Conservation (phyloP, 441 rosid species). For the Biscutella laevigata region DNA sequence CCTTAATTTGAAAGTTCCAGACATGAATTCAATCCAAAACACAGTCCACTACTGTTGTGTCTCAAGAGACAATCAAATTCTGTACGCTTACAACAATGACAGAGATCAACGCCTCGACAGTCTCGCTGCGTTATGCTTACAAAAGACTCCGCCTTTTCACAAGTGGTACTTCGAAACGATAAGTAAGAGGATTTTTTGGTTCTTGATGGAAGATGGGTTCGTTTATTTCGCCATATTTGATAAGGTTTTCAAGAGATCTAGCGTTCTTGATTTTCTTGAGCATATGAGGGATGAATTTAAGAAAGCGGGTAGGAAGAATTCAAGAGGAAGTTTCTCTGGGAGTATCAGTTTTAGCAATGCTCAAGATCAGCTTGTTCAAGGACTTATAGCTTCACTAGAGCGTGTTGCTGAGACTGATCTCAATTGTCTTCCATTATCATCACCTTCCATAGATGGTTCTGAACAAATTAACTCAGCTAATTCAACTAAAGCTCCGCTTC, state of each 20-base stretch:
- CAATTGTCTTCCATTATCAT: too few species aligned
- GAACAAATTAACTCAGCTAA: too few species aligned
- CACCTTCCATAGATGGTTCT: too few species aligned
- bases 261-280: conserved; percentile 53
- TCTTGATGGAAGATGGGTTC: conserved; percentile 58
- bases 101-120: conserved; percentile 45
- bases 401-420: conserved; percentile 30
- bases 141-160: conserved; percentile 58
- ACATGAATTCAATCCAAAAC: conserved; percentile 26
- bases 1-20: too few species aligned
- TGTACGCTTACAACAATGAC: conserved; percentile 47
- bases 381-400: conserved; percentile 57
- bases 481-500: conserved; percentile 65
- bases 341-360: conserved; percentile 32
- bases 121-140: conserved; percentile 49
- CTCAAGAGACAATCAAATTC: conserved; percentile 40
- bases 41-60: conserved; percentile 71
- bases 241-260: conserved; percentile 38
- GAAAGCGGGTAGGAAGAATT: conserved; percentile 40
- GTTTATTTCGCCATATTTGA: conserved; percentile 61
- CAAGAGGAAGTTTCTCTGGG: conserved; percentile 56
- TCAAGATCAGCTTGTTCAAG: conserved; percentile 58
- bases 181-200: conserved; percentile 48
- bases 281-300: conserved; percentile 63
- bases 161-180: conserved; percentile 74